Percentiles rank a stretch among this genome's conserved stretches.
phyloP scores from a whole-genome alignment of 192 early-diverging fungal species.

The Coemansia sp. region DNA sequence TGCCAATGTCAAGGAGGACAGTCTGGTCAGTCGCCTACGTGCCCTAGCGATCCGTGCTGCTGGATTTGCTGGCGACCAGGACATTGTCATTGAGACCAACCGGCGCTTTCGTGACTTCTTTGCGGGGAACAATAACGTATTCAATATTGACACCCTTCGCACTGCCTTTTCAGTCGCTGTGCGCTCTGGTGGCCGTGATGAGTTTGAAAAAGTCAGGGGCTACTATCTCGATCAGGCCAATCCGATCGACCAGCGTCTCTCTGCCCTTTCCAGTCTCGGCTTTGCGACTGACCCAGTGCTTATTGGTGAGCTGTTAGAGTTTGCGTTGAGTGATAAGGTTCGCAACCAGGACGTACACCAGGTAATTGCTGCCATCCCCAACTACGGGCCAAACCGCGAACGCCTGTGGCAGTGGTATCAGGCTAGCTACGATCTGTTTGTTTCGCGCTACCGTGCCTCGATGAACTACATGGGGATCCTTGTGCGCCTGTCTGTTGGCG shows the following conservation, averaged over 20 bases:
- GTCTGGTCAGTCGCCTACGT: conserved; percentile 72
- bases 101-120: conserved; percentile 69
- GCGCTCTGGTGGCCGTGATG: conserved; percentile 56
- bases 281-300: conserved; percentile 57
- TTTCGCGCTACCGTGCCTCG: conserved; percentile 62
- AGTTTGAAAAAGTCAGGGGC: conserved; percentile 65
- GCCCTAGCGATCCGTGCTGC: conserved; percentile 72
- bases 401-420: conserved; percentile 69
- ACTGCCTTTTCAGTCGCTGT: conserved; percentile 66
- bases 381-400: conserved; percentile 58
- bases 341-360: conserved; percentile 69
- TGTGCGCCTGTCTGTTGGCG: conserved; percentile 60
- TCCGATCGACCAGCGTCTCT: conserved; percentile 66
- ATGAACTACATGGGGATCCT: conserved; percentile 68
- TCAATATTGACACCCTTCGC: conserved; percentile 48
- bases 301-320: conserved; percentile 60
- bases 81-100: conserved; percentile 64
- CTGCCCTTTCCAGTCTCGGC: conserved; percentile 65
- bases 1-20: conserved; percentile 62
- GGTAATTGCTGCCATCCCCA: conserved; percentile 51
- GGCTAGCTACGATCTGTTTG: conserved; percentile 59
- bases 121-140: conserved; percentile 60
- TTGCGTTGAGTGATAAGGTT: conserved; percentile 66
- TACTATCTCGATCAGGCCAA: conserved; percentile 61
- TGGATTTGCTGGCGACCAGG: conserved; percentile 64